phyloP scores from a whole-genome alignment of 1,284 basidiomycete species.

The Heterobasidion irregulare region DNA sequence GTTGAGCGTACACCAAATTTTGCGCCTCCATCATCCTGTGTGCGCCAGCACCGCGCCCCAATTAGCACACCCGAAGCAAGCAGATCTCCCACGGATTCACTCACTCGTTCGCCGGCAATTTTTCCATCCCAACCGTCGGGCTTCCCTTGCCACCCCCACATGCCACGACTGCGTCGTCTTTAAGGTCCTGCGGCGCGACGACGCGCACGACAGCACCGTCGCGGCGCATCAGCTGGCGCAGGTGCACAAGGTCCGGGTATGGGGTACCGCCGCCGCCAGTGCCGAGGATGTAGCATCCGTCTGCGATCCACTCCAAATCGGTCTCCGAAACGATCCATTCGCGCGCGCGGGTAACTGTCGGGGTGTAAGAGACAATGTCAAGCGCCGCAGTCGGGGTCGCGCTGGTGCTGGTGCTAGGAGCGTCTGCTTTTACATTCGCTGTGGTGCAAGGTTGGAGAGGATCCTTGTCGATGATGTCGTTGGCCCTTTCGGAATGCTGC shows the following conservation, averaged over 20 bases:
- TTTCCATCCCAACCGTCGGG: conserved; percentile 19
- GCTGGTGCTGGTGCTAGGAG: not conserved
- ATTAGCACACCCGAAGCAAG: not conserved
- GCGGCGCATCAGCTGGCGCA: conserved; percentile 14
- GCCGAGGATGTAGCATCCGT: conserved; percentile 17
- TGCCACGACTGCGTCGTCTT: conserved; percentile 5
- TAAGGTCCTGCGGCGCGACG: conserved; percentile 11
- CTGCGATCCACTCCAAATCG: conserved; percentile 21
- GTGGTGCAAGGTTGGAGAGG: not conserved
- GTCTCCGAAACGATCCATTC: conserved; percentile 26
- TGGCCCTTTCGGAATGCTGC: not conserved
- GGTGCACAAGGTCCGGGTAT: conserved; percentile 13
- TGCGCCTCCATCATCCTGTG: conserved; percentile 7
- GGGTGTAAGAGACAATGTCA: conserved; percentile 23
- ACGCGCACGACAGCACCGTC: conserved; percentile 15
- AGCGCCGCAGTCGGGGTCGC: not conserved
- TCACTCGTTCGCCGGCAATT: conserved; percentile 5
- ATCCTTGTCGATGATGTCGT: not conserved
- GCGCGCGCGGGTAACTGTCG: conserved; percentile 17
- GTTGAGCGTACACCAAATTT: not conserved
- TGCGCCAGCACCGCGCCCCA: not conserved
- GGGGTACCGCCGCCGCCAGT: conserved; percentile 18
- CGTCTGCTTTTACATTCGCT: not conserved
- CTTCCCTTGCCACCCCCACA: conserved; percentile 18
- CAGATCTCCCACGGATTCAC: not conserved